Base-by-base conservation (phyloP, 192 early-diverging fungal species). In the Entomortierella chlamydospora region DNA sequence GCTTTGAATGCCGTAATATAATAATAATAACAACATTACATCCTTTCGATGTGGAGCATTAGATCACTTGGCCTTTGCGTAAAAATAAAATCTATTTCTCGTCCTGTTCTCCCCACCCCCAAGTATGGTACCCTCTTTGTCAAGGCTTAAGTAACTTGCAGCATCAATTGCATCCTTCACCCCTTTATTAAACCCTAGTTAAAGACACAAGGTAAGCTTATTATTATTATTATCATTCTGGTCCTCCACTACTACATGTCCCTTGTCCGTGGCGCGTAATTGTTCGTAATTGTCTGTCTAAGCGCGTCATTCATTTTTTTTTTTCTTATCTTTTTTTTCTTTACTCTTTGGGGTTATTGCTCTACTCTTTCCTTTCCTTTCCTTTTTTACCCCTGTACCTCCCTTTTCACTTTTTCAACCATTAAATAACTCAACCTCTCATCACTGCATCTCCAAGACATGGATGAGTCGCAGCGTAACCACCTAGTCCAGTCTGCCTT, bases 401-500 rank as follows among this genome's bases (percentile, higher is more conserved):
- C 41, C n/a, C 41, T 5, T 31, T 22, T 13, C 31, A 12, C 57
- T n/a, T 58, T 39, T 6, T 28, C 33, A 39, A 6, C 20, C 43
- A 22, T 4, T 23, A 25, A 41, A n/a, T n/a, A 52, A 5, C 39
- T 50, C 30, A 49, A 23, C 25, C 43, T 26, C 8, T 34, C 42
- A 58, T 58, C 31, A 22, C 39, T 34, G 20, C 56, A 53, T n/a
- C 39, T n/a, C 50, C 51, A 60, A 55, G 37, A 61, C 64, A 76
- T 62, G 72, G 72, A 76, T 58, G 74, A 78, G 47, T 63, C 74
- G 47, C 66, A 78, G 39, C 74, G 61, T 51, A 67, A 78, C 39
- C 66, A 33, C 54, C 61, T 78, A 39, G 74, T 86, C 62, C 68
- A 82, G 50, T 83, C 81, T 55, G 68, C 83, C 12, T 86, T 86